Percentiles rank a stretch among this genome's conserved stretches.
Conservation (phyloP, 345 rosid genomes). For the Bruguiera gymnorhiza region DNA sequence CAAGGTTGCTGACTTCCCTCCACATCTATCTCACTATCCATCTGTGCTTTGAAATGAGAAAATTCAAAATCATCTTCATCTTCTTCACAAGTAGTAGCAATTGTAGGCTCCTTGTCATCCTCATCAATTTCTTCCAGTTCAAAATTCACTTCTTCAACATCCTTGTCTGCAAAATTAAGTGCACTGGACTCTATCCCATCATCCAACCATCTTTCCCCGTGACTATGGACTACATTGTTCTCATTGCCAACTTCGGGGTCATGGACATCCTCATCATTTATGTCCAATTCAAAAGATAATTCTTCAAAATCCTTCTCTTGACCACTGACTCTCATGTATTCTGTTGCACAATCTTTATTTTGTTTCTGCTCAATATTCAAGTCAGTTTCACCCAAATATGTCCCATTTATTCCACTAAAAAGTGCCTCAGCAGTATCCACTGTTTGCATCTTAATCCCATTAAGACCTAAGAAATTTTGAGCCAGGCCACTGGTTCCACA, state of each 20-base stretch:
- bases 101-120: conserved; percentile 31
- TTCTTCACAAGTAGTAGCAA: conserved; percentile 26
- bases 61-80: conserved; percentile 19
- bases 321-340: conserved; percentile 23
- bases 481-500: conserved; percentile 37
- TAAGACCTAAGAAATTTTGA: conserved; percentile 31
- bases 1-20: conserved; percentile 34
- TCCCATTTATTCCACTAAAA: conserved; percentile 27
- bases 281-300: conserved; percentile 14
- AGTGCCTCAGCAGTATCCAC: conserved; percentile 29
- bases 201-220: conserved; percentile 13
- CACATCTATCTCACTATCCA: conserved; percentile 14
- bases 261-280: conserved; percentile 3
- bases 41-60: conserved; percentile 34
- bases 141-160: conserved; percentile 14
- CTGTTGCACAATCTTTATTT: conserved; percentile 30
- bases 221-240: not conserved
- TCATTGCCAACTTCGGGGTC: conserved; percentile 19
- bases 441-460: conserved; percentile 35
- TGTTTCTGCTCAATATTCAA: conserved; percentile 32
- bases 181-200: conserved; percentile 4
- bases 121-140: conserved; percentile 37
- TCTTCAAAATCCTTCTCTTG: conserved; percentile 41
- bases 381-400: conserved; percentile 30
- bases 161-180: not conserved